Conservation (phyloP, 768 basidiomycete genomes). For the Boletus huronensis region DNA sequence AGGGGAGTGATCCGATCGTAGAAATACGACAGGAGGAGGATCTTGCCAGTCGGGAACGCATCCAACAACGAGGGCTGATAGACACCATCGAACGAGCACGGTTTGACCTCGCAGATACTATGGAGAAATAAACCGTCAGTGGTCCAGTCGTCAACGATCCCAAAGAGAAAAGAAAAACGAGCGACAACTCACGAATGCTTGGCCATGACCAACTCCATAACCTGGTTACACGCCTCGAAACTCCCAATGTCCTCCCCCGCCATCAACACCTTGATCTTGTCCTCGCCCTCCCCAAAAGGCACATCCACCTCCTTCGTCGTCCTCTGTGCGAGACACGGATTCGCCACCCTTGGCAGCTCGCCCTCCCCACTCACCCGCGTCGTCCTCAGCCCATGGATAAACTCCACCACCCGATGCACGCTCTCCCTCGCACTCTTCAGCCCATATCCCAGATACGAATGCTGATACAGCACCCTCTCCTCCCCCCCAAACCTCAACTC, state of each 20-base stretch:
- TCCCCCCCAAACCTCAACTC: conserved; percentile 70
- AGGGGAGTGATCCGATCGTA: conserved; percentile 91
- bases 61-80: conserved; percentile 93
- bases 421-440: conserved; percentile 82
- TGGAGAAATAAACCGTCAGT: not conserved
- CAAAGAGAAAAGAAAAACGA: not conserved
- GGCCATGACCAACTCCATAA: conserved; percentile 87
- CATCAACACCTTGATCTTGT: conserved; percentile 73
- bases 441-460: conserved; percentile 97
- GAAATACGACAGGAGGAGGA: conserved; percentile 96
- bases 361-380: conserved; percentile 2
- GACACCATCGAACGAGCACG: conserved; percentile 96
- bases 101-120: conserved; percentile 85
- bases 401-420: conserved; percentile 89
- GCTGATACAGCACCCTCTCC: conserved; percentile 83
- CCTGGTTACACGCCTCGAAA: conserved; percentile 80
- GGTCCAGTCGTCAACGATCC: not conserved
- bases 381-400: conserved; percentile 55
- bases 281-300: conserved; percentile 38
- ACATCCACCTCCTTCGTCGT: conserved; percentile 64
- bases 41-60: conserved; percentile 79
- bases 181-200: conserved; percentile 74
- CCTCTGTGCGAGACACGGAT: conserved; percentile 78
- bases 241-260: conserved; percentile 74
- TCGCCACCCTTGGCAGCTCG: conserved; percentile 32